phyloP scores from a whole-genome alignment of 2,329 filamentous ascomycete species.

The Xenoacremonium recifei region DNA sequence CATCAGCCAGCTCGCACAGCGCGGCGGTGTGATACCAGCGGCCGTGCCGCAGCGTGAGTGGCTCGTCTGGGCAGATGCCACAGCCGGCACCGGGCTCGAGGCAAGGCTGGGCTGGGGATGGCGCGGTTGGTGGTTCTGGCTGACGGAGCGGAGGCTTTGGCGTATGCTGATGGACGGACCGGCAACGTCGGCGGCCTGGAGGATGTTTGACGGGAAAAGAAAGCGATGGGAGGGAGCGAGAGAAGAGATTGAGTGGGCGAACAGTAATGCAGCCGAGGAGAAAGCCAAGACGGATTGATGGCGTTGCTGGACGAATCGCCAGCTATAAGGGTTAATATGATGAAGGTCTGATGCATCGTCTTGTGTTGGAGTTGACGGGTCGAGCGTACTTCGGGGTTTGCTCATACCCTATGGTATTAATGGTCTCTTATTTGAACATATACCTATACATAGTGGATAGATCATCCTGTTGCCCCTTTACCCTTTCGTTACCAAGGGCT shows the following conservation, averaged over 20 bases:
- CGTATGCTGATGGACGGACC: conserved; percentile 30
- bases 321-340: no score
- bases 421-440: no score
- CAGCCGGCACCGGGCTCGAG: conserved; percentile 39
- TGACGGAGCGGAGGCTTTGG: conserved; percentile 35
- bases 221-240: conserved; percentile 18
- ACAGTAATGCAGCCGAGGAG: background rate
- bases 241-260: conserved; percentile 13
- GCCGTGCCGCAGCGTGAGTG: conserved; percentile 20
- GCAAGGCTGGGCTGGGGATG: conserved; percentile 39
- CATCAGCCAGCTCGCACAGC: conserved; percentile 16
- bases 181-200: conserved; percentile 19
- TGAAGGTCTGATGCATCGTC: no score
- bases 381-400: no score
- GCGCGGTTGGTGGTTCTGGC: conserved; percentile 40
- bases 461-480: no score
- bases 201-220: conserved; percentile 18
- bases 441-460: no score
- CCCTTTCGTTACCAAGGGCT: background rate
- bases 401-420: no score
- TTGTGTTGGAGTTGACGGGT: no score
- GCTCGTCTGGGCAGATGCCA: conserved; percentile 25
- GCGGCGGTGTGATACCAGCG: conserved; percentile 21
- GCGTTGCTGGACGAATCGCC: no score
- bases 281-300: conserved; percentile 6